phyloP scores from a whole-genome alignment of 2,329 filamentous ascomycete species.

The Ophiostoma sp. region DNA sequence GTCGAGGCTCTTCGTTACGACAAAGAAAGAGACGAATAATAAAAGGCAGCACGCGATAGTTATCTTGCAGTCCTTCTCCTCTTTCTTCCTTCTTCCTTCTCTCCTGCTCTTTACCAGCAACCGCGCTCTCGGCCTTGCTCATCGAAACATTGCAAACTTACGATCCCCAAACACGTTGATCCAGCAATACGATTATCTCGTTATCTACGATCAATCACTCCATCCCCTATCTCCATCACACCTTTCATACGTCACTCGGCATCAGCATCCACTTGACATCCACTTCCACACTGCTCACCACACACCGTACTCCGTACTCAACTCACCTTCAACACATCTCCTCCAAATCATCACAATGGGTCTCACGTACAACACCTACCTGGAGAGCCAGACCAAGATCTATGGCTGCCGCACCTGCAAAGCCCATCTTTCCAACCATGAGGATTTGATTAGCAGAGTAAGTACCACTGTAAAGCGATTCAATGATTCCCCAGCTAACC shows the following conservation, averaged over 20 bases:
- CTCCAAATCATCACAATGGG: conserved; percentile 54
- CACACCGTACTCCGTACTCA: background rate
- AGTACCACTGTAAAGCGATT: background rate
- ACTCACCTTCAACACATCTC: background rate
- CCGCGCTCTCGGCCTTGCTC: background rate
- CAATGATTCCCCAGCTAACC: background rate
- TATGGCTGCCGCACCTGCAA: conserved; percentile 95
- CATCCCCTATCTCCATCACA: background rate
- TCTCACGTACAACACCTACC: conserved; percentile 85
- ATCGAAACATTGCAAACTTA: background rate
- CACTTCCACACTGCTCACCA: background rate
- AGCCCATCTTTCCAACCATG: conserved; percentile 88
- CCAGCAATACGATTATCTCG: background rate
- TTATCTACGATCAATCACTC: background rate
- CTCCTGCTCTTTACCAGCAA: background rate
- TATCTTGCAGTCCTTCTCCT: background rate
- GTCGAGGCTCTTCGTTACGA: background rate
- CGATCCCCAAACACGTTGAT: background rate
- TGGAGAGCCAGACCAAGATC: conserved; percentile 72
- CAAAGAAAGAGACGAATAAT: background rate
- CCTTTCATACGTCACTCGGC: conserved; percentile 12
- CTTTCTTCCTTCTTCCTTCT: background rate
- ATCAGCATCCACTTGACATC: background rate
- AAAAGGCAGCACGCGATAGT: too few species aligned
- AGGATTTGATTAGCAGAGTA: conserved; percentile 92